Conservation (phyloP, 306 rosid genomes). For the Echinosophora koreensis region DNA sequence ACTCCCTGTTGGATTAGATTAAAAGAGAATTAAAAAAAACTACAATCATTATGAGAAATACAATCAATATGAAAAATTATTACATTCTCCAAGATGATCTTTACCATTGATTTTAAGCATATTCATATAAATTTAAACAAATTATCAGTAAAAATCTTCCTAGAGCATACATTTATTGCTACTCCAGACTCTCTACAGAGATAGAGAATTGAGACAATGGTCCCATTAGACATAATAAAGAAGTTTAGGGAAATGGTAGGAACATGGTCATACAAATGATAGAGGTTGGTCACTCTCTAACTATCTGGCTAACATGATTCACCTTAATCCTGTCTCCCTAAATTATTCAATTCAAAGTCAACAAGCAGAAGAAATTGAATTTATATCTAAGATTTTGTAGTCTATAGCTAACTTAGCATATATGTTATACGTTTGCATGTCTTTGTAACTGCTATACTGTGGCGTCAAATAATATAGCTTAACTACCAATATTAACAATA, state of each 20-base stretch:
- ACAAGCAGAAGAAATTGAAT: slow-evolving; percentile 43
- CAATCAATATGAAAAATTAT: no score
- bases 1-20: not conserved
- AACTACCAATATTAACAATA: slow-evolving; percentile 26
- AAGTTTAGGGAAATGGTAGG: slow-evolving; percentile 38
- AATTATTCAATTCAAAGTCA: slow-evolving; percentile 60
- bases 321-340: slow-evolving; percentile 52
- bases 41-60: no score
- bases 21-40: not conserved
- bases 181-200: not conserved
- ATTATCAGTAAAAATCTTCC: no score
- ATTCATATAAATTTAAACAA: no score
- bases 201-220: slow-evolving; percentile 41
- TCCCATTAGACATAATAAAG: slow-evolving; percentile 41
- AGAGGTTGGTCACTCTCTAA: slow-evolving; percentile 54
- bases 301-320: slow-evolving; percentile 70
- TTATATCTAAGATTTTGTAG: slow-evolving; percentile 39
- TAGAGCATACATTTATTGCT: no score
- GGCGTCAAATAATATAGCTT: slow-evolving; percentile 38
- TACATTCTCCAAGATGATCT: no score
- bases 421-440: not conserved
- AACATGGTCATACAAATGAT: slow-evolving; percentile 51
- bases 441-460: slow-evolving; percentile 20
- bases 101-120: no score
- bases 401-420: slow-evolving; percentile 5